Evolutionary conservation across 176 grass and related monocot species (phyloP).

Genomic region (Oryza longistaminata): DNA sequence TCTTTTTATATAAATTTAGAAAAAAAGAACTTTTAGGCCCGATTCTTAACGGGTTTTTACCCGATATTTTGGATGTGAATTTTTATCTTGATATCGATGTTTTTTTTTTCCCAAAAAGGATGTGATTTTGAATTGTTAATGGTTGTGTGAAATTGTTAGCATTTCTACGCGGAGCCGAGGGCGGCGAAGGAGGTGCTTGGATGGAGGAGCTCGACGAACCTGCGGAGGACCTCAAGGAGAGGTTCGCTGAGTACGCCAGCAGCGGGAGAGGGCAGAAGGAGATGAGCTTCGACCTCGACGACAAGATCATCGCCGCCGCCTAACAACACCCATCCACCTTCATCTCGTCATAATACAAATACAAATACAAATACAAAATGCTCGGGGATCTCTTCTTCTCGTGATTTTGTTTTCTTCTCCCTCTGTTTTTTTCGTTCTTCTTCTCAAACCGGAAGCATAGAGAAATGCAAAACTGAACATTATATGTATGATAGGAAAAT

Average conservation of each 20-base stretch:
- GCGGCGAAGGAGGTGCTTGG: slow-evolving; percentile 83
- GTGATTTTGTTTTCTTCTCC: too few species aligned
- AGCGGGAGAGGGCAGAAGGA: slow-evolving; percentile 73
- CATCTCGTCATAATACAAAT: too few species aligned
- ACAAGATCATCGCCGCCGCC: slow-evolving; percentile 71
- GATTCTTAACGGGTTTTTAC: too few species aligned
- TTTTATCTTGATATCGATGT: background rate
- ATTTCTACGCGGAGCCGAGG: slow-evolving; percentile 91
- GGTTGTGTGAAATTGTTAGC: slow-evolving; percentile 31
- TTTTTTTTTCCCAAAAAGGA: background rate
- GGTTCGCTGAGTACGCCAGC: slow-evolving; percentile 68
- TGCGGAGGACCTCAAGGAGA: slow-evolving; percentile 93
- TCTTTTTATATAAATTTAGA: too few species aligned
- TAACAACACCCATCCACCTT: background rate
- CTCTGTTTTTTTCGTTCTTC: too few species aligned
- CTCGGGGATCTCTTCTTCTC: too few species aligned
- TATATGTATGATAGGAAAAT: background rate
- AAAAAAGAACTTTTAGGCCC: too few species aligned
- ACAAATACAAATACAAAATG: too few species aligned
- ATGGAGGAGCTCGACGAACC: slow-evolving; percentile 75
- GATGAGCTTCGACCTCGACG: slow-evolving; percentile 60
- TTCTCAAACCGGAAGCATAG: too few species aligned
- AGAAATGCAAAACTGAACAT: background rate
- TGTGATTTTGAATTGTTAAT: too few species aligned
- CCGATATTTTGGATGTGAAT: background rate